Percentiles rank a stretch among this genome's conserved stretches.
phyloP scores from a whole-genome alignment of 768 basidiomycete species.

The Russula sp. region DNA sequence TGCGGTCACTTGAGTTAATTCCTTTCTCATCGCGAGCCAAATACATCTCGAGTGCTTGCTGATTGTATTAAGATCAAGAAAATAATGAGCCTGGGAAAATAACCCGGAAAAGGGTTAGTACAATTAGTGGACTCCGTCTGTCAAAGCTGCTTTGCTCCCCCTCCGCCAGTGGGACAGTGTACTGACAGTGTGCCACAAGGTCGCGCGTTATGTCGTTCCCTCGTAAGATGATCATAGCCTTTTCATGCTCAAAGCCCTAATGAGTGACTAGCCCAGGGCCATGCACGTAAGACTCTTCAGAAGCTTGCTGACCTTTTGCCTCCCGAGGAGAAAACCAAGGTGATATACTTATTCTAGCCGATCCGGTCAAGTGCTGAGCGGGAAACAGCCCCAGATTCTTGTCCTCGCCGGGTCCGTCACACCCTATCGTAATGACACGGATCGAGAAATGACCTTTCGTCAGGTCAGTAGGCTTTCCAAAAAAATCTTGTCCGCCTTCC shows the following conservation, averaged over 20 bases:
- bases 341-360: constrained; percentile 24
- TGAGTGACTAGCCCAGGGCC: constrained; percentile 38
- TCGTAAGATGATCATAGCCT: background rate
- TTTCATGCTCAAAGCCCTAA: background rate
- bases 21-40: no score
- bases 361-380: background rate
- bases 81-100: no score
- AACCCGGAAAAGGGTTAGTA: no score
- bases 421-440: constrained; percentile 72
- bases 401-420: constrained; percentile 59
- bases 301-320: constrained; percentile 46
- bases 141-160: no score
- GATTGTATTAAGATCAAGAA: no score
- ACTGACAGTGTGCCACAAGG: background rate
- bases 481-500: constrained; percentile 23
- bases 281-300: constrained; percentile 46
- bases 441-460: constrained; percentile 68
- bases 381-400: constrained; percentile 55
- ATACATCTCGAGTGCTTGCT: no score
- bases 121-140: no score
- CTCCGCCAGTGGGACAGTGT: background rate
- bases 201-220: background rate
- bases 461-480: constrained; percentile 27
- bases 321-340: constrained; percentile 44
- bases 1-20: no score